Base-by-base conservation (phyloP, 805 yeast genomes). In the Metschnikowia cubensis region DNA sequence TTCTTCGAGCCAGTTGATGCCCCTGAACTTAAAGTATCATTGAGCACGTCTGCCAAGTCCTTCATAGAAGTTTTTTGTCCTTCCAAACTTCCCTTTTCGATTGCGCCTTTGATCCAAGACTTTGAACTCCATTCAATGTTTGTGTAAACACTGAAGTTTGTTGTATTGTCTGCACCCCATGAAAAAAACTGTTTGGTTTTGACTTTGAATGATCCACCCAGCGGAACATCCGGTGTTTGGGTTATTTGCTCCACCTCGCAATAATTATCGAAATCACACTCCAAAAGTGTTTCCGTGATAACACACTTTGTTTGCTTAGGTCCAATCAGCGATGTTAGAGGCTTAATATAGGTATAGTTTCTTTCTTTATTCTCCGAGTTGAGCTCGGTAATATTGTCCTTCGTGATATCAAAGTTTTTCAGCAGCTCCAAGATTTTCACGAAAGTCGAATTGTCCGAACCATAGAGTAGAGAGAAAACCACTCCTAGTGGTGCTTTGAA, bases 141-240 rank as follows among this genome's bases (percentile, higher is more conserved):
- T 62, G 81, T 87, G 20, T 89, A 78, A 17, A 87, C 69, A 42
- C 70, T 70, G 42, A 94, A 58, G 39, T 75, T 72, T 3, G 96
- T 85, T 15, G 71, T 64, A 60, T 85, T 87, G 25, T 75, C 68
- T 4, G 73, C 73, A 0, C 75, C 90, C 98, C 99, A 94, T 3
- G 85, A 76, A 47, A 90, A 68, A 37, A 83, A 71, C 58, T 84
- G 85, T 53, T 85, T 75, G 0, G 96, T 88, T 52, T 81, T 77
- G 3, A 90, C 89, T 36, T 79, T 74, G 66, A 94, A 94, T 1
- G 87, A 77, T 41, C 76, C 77, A 6, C 99, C 99, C 63, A 90
- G 86, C 0, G 99, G 99, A n/a, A 94, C 98, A 62, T 89, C 94
- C 0, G 99, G 99, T 0, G 99, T 91, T 37, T 70, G 73, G 0